phyloP scores from a whole-genome alignment of 352 stramenopile genomes.

The Globisporangium mamillatum region DNA sequence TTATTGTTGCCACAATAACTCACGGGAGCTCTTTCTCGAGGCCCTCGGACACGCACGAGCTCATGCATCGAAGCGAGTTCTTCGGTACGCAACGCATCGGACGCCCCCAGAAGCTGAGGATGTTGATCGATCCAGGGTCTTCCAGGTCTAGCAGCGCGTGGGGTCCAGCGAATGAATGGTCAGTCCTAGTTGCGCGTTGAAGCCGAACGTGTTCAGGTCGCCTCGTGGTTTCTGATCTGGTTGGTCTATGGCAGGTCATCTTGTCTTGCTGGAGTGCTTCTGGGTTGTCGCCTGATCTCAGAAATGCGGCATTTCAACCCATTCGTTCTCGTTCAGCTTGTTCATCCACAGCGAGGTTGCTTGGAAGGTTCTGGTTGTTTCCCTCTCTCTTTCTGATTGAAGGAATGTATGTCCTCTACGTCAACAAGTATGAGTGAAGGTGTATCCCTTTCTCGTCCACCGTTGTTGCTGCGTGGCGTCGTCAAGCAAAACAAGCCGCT shows the following conservation, averaged over 20 bases:
- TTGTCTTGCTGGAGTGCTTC: no score
- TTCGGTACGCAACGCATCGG: no score
- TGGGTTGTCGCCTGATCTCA: neutral
- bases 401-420: neutral
- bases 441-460: neutral
- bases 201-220: neutral
- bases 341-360: constrained; percentile 4
- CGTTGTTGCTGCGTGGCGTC: neutral
- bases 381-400: neutral
- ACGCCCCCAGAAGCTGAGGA: no score
- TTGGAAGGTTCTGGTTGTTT: constrained; percentile 3
- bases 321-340: neutral
- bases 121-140: no score
- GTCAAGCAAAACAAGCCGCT: neutral
- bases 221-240: neutral
- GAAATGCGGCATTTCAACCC: neutral
- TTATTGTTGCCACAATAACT: no score
- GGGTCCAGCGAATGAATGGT: no score
- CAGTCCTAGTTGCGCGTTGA: no score
- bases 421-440: constrained; percentile 11
- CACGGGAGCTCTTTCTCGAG: no score
- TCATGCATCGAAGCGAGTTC: no score
- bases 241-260: neutral
- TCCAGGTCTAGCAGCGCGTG: no score
- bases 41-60: no score